phyloP scores from a whole-genome alignment of 306 rosid genomes.

The Vigna hirtella region DNA sequence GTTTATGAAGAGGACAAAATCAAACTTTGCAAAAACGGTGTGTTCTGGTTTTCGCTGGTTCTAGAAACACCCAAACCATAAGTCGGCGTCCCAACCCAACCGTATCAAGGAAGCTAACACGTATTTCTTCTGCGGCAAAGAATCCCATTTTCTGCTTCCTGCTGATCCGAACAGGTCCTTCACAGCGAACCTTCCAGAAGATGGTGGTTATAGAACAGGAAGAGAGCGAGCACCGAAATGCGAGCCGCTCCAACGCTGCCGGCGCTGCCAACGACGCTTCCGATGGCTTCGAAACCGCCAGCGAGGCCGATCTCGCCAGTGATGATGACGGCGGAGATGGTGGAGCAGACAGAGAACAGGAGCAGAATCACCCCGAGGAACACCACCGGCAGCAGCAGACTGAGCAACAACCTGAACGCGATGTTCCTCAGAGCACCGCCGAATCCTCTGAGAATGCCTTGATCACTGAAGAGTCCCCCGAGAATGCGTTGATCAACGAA shows the following conservation, averaged over 20 bases:
- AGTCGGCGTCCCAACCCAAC: not conserved
- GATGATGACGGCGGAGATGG: conserved; percentile 27
- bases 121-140: not conserved
- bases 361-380: not conserved
- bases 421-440: conserved; percentile 4
- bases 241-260: conserved; percentile 23
- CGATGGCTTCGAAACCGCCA: conserved; percentile 60
- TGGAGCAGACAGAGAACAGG: not conserved
- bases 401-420: conserved; percentile 30
- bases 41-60: not conserved
- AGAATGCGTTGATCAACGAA: conserved; percentile 38
- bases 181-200: conserved; percentile 28
- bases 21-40: not conserved
- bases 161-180: conserved; percentile 23
- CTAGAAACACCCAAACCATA: not conserved
- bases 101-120: not conserved
- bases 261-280: conserved; percentile 37
- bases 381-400: not conserved
- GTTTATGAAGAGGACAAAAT: not conserved
- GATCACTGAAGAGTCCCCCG: conserved; percentile 2
- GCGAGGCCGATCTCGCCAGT: conserved; percentile 46
- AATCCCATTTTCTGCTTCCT: not conserved
- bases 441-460: conserved; percentile 39
- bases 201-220: conserved; percentile 45
- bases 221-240: conserved; percentile 24